Base-by-base conservation (phyloP, 805 yeast genomes). In the Candida orba region DNA sequence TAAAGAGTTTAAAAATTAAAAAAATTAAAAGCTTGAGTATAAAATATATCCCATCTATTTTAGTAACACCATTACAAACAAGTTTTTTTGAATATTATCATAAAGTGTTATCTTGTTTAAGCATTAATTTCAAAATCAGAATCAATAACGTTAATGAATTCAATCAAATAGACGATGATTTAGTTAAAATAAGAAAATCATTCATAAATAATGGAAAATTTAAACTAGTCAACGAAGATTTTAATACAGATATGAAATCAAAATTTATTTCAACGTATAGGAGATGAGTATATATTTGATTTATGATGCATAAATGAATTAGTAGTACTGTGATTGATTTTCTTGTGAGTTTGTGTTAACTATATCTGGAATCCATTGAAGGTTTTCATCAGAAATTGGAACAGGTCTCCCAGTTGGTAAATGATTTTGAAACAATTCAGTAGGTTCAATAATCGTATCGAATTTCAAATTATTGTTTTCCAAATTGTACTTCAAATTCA, bases 201-300 rank as follows among this genome's bases (percentile, higher is more conserved):
- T 48, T 75, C 44, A 59, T 67, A 1, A 69, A 66, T 34, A 68
- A 65, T 27, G 83, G 83, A 27, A 69, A 75, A 42, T 59, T 75
- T 43, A 72, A 74, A 43, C 57, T 70, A 4, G 66, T 79, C 1
- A 77, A 79, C 4, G 62, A 62, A 14, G 67, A 66, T 2, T 63
- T 81, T 30, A 66, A 65, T 33, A 45, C 67, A 2, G 55, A 52
- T 1, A 66, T 73, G 15, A 81, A 81, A 58, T 45, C 51, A 5
- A 62, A 65, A 40, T 80, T 78, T 52, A 56, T 68, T 17, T 48
- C 55, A 17, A 65, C 62, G 4, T 69, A 60, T 54, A 51, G 45
- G 22, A 47, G 24, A 13, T 23, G 39, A 24, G 38, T 20, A 17
- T 31, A 31, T 25, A 25, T 25, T 9, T 27, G 9, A 10, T 10